These are phyloP conservation scores for Colletotrichum melonis DNA, from an alignment of 2,329 filamentous ascomycete species.

Conservation along the genomic window DNA sequence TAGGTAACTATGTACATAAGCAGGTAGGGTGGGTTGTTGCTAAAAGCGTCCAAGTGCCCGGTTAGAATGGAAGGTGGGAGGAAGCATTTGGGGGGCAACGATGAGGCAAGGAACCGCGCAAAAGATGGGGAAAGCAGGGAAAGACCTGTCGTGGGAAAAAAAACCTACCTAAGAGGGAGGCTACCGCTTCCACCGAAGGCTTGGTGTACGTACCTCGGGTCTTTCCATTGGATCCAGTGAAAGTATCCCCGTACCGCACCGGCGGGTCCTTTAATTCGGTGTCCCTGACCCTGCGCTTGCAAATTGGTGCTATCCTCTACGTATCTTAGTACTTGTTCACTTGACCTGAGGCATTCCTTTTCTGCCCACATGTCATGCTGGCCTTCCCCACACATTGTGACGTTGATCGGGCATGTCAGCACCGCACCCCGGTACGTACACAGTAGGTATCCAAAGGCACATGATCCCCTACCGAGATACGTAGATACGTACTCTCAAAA, in stretches of 20 bases:
- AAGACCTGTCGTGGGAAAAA: neutral
- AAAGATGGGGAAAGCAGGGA: constrained; percentile 9
- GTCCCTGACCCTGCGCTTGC: neutral
- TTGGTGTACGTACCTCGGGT: neutral
- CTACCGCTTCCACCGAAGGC: constrained; percentile 2
- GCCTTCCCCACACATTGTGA: constrained; percentile 16
- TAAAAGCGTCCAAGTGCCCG: constrained; percentile 13
- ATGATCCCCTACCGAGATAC: neutral
- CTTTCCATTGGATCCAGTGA: neutral
- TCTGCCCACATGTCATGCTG: constrained; percentile 27
- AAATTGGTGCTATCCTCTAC: neutral
- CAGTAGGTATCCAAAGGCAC: neutral
- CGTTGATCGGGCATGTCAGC: neutral
- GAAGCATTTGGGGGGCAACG: neutral
- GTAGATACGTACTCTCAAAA: neutral
- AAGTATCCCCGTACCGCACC: neutral
- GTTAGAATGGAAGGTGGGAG: constrained; percentile 9
- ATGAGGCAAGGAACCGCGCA: neutral
- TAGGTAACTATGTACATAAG: too few relatives aligned
- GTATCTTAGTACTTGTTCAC: neutral
- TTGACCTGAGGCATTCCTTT: neutral
- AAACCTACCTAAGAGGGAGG: constrained; percentile 10
- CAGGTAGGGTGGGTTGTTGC: neutral
- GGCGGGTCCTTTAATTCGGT: constrained; percentile 19
- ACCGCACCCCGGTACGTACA: neutral